A percentile compares a stretch with the other conserved stretches of the same genome.
These are phyloP conservation scores for Penicillium canariense DNA, from an alignment of 495 filamentous ascomycete species.

Conservation along the genomic window DNA sequence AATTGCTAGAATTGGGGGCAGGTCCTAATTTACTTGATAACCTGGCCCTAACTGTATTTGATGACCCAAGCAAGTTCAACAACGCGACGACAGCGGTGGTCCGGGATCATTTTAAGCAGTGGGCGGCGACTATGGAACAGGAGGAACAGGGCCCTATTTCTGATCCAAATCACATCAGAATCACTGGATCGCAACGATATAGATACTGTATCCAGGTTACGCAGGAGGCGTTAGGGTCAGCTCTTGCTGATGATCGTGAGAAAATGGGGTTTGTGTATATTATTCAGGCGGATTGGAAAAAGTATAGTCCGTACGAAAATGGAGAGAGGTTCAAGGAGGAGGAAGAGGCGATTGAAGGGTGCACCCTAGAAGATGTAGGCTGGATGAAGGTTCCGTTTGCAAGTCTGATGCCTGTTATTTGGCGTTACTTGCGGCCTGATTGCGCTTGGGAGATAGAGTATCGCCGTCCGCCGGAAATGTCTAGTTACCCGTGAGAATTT, in stretches of 20 bases:
- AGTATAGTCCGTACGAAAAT: not conserved
- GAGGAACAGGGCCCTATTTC: constrained; percentile 23
- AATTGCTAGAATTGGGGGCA: constrained; percentile 15
- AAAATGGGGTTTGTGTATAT: constrained; percentile 14
- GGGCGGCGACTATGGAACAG: constrained; percentile 16
- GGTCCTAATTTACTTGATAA: constrained; percentile 24
- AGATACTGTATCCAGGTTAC: constrained; percentile 20
- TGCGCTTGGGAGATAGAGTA: no score
- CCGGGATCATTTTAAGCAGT: constrained; percentile 24
- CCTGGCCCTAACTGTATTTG: constrained; percentile 20
- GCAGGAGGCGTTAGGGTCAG: constrained; percentile 18
- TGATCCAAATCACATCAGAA: no score
- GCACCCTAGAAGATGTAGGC: no score
- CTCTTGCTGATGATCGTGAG: constrained; percentile 8
- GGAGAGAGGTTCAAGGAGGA: constrained; percentile 5
- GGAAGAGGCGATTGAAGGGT: constrained; percentile 19
- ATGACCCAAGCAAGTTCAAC: constrained; percentile 18
- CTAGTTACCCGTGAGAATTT: no score
- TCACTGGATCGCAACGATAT: constrained; percentile 16
- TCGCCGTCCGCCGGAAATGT: no score
- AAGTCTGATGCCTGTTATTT: no score
- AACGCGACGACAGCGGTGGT: constrained; percentile 15
- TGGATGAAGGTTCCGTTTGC: no score
- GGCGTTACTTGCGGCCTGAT: no score
- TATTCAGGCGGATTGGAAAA: constrained; percentile 18